Base-by-base conservation (phyloP, 805 yeast species). In the Kregervanrija pseudodelftensis region DNA sequence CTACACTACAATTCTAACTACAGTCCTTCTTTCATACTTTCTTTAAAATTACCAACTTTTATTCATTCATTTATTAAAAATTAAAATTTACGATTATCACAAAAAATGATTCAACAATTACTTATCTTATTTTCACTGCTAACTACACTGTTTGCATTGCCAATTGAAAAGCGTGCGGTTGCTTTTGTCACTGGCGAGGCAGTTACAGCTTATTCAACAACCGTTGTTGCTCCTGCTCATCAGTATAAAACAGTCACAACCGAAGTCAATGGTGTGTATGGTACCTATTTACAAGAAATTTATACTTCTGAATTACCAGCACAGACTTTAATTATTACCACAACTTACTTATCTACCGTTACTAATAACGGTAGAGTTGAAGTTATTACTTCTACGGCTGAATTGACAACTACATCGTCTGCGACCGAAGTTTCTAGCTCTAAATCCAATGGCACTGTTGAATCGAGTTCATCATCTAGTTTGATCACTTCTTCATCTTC, bases 231-330 rank as follows among this genome's bases (percentile, higher is more conserved):
- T 15, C 52, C 54, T 13, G 39, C 48, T n/a, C 49, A 45, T 8
- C 28, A 22, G 28, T 48, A 47, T n/a, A 30, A 35, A 15, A 56
- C 59, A 3, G 55, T 49, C 16, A 52, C 56, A 12, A 53, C 55
- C 7, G 46, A 39, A 35, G 39, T 53, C 5, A 32, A 49, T 40
- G 56, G 56, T 35, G 45, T 43, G 16, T 35, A 41, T 15, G 56
- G 56, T 30, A 53, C 56, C 13, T 53, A 39, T 33, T 30, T 53
- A 17, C 49, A 53, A 50, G 41, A 53, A 17, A 56, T 62, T 7
- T 55, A 57, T 43, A 63, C 67, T 41, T 60, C 65, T 9, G 53
- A 59, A 11, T 40, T 50, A n/a, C 45, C 56, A 2, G 61, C 48
- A 13, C 37, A 39, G 32, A 55, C 59, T 11, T 44, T 41, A 14